Conservation (phyloP, 805 yeast species). For the Cyberlindnera nakhonratchasimensis region DNA sequence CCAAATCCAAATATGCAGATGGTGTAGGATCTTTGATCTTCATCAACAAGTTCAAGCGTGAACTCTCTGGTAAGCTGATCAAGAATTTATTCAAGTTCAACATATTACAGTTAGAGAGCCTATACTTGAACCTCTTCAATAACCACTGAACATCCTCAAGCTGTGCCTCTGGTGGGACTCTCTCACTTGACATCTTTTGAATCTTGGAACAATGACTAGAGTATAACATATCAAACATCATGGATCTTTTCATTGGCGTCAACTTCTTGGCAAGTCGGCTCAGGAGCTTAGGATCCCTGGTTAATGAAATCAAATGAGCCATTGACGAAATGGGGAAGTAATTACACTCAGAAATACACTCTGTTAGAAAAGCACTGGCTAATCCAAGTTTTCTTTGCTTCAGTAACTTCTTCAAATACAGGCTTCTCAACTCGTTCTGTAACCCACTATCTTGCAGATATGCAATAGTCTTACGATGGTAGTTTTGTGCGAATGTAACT, state of each 20-base stretch:
- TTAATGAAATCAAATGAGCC: slow-evolving; percentile 1
- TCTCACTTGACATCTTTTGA: not conserved
- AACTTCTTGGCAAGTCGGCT: not conserved
- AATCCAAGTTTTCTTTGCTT: slow-evolving; percentile 6
- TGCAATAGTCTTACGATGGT: slow-evolving; percentile 7
- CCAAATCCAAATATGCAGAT: not conserved
- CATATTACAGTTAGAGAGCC: slow-evolving; percentile 8
- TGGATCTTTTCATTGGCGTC: slow-evolving; percentile 8
- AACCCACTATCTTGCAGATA: slow-evolving; percentile 1
- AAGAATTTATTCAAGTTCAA: slow-evolving; percentile 1
- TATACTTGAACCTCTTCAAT: slow-evolving; percentile 9
- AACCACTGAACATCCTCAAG: slow-evolving; percentile 6
- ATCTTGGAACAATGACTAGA: not conserved
- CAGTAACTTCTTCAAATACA: slow-evolving; percentile 12
- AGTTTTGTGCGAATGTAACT: slow-evolving; percentile 7
- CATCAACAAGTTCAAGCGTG: slow-evolving; percentile 83
- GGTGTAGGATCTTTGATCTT: slow-evolving; percentile 73
- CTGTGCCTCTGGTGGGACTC: slow-evolving; percentile 11
- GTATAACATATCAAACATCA: slow-evolving; percentile 8
- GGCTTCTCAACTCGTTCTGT: slow-evolving; percentile 9
- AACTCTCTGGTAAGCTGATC: slow-evolving; percentile 27
- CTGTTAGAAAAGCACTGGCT: slow-evolving; percentile 5
- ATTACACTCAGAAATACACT: not conserved
- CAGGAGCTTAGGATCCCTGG: slow-evolving; percentile 1
- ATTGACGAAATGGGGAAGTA: slow-evolving; percentile 3